Evolutionary conservation across 805 yeast genomes (phyloP).

Genomic region (Kuraishia hungarica): DNA sequence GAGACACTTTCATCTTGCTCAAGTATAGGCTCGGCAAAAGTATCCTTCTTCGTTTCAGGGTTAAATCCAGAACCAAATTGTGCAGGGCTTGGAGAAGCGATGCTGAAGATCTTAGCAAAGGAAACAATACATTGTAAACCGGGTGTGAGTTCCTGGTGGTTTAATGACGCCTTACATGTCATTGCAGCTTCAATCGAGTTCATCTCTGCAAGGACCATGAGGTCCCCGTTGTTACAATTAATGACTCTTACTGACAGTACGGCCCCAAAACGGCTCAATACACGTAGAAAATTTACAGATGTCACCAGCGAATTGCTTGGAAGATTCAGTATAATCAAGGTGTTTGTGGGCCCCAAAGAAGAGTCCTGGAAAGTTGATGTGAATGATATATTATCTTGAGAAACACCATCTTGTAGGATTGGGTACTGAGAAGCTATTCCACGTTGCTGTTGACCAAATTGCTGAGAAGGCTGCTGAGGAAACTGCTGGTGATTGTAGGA

Average conservation of each 20-base stretch:
- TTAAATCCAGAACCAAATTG: not conserved
- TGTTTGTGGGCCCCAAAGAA: slow-evolving; percentile 65
- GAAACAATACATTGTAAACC: slow-evolving; percentile 72
- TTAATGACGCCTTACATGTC: slow-evolving; percentile 67
- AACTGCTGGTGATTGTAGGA: slow-evolving; percentile 11
- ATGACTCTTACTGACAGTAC: slow-evolving; percentile 55
- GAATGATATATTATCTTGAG: slow-evolving; percentile 48
- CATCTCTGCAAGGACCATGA: slow-evolving; percentile 63
- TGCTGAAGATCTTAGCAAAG: slow-evolving; percentile 62
- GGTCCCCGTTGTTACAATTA: slow-evolving; percentile 23
- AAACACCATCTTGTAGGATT: slow-evolving; percentile 46
- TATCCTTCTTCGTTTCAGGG: slow-evolving; percentile 21
- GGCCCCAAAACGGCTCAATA: slow-evolving; percentile 55
- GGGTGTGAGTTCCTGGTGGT: slow-evolving; percentile 75
- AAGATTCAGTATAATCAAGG: slow-evolving; percentile 70
- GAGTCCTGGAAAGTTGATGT: slow-evolving; percentile 70
- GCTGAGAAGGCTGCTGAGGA: slow-evolving; percentile 9
- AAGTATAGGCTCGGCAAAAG: slow-evolving; percentile 4
- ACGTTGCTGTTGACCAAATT: not conserved
- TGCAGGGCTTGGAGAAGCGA: slow-evolving; percentile 4
- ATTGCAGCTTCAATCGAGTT: slow-evolving; percentile 66
- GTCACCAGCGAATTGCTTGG: slow-evolving; percentile 40
- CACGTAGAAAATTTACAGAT: slow-evolving; percentile 43
- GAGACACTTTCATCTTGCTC: not conserved
- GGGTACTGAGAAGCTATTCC: slow-evolving; percentile 12